Evolutionary conservation across 331 rosid genomes (phyloP).

Genomic region (Pyrus hybrid): DNA sequence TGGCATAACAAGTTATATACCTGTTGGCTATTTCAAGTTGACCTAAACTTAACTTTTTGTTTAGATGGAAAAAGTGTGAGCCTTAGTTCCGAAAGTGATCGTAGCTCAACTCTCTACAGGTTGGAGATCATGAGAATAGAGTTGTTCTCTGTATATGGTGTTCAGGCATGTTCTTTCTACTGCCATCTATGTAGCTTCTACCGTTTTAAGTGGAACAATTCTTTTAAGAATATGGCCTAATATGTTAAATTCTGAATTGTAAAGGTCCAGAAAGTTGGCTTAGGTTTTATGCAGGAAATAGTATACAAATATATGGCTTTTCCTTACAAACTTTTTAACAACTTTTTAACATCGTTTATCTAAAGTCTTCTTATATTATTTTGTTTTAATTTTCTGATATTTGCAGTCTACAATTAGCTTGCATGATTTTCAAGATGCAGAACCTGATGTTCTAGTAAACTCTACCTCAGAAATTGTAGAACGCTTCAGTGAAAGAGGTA

Average conservation of each 20-base stretch:
- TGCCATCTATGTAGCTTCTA: not conserved
- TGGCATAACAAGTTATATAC: not conserved
- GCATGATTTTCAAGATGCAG: constrained; percentile 76
- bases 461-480: constrained; percentile 52
- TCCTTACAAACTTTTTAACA: no score
- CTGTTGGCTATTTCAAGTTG: constrained; percentile 7
- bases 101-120: constrained; percentile 47
- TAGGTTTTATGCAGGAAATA: not conserved
- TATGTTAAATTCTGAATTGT: not conserved
- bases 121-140: constrained; percentile 73
- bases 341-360: not conserved
- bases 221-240: not conserved
- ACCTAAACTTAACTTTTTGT: constrained; percentile 8
- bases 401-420: constrained; percentile 69
- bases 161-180: constrained; percentile 57
- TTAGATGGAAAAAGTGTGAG: constrained; percentile 35
- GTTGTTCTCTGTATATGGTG: constrained; percentile 74
- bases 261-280: not conserved
- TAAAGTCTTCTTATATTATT: constrained; percentile 9
- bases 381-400: not conserved
- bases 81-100: constrained; percentile 26
- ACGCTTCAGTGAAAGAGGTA: constrained; percentile 36
- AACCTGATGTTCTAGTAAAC: constrained; percentile 70
- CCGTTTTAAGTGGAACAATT: not conserved
- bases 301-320: not conserved